These are phyloP conservation scores for Reticulascus tulasneorum DNA, from an alignment of 2,329 filamentous ascomycete species.

Conservation along the genomic window DNA sequence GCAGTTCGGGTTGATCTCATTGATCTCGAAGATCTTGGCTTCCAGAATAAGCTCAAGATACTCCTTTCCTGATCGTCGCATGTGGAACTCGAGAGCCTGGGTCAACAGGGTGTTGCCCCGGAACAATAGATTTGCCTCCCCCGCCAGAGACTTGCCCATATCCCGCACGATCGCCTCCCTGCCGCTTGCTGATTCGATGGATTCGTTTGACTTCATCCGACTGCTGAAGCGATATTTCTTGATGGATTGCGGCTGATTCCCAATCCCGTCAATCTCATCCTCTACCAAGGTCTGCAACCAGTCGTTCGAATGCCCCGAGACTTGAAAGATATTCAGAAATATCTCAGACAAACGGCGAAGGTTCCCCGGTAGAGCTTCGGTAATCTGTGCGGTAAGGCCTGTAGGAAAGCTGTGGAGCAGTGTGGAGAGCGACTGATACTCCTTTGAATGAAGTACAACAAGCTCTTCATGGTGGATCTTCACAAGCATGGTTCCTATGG, in stretches of 20 bases:
- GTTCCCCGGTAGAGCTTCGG: slow-evolving; percentile 71
- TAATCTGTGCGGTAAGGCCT: slow-evolving; percentile 80
- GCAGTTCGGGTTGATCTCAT: slow-evolving; percentile 84
- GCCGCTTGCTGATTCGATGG: slow-evolving; percentile 57
- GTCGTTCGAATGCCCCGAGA: slow-evolving; percentile 75
- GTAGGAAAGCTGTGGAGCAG: slow-evolving; percentile 81
- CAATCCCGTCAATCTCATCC: slow-evolving; percentile 90
- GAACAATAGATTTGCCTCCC: slow-evolving; percentile 92
- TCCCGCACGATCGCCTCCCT: slow-evolving; percentile 71
- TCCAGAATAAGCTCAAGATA: slow-evolving; percentile 84
- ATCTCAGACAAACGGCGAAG: slow-evolving; percentile 79
- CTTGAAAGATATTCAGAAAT: slow-evolving; percentile 92
- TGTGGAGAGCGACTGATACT: slow-evolving; percentile 80
- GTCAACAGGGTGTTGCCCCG: slow-evolving; percentile 92
- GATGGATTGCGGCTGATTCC: slow-evolving; percentile 70
- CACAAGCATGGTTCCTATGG: slow-evolving; percentile 79
- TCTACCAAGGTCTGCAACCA: slow-evolving; percentile 94
- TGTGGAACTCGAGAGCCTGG: slow-evolving; percentile 89
- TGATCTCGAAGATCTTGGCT: slow-evolving; percentile 85
- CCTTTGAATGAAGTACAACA: slow-evolving; percentile 78
- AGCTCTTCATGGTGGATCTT: slow-evolving; percentile 82
- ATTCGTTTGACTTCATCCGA: slow-evolving; percentile 68
- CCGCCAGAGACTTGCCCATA: slow-evolving; percentile 72
- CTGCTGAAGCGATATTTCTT: slow-evolving; percentile 70
- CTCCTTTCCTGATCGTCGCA: slow-evolving; percentile 89